A percentile compares a stretch with the other conserved stretches of the same genome.
Conservation (phyloP, 345 rosid genomes). For the Populus alba region DNA sequence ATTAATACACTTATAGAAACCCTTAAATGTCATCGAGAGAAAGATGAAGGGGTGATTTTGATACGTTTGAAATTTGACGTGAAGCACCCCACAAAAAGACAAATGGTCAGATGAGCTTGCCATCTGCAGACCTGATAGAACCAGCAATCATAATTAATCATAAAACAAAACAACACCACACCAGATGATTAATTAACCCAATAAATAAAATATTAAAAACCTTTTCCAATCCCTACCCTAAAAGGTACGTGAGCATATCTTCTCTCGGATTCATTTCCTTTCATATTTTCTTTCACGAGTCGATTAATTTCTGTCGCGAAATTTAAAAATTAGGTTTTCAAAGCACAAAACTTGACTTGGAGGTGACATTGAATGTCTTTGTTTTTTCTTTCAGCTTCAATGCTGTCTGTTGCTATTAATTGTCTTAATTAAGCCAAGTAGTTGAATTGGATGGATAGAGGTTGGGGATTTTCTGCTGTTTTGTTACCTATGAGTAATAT, state of each 20-base stretch:
- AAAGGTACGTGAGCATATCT: constrained; percentile 6
- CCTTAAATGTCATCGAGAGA: not conserved
- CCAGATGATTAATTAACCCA: not conserved
- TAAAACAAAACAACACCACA: not conserved
- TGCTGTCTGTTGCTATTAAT: not conserved
- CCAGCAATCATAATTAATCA: constrained; percentile 19
- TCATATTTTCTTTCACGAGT: not conserved
- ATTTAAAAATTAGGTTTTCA: constrained; percentile 3
- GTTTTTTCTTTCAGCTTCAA: not conserved
- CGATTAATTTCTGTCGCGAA: not conserved
- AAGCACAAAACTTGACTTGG: not conserved
- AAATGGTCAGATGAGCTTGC: constrained; percentile 25
- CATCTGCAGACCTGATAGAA: constrained; percentile 34
- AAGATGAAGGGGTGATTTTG: not conserved
- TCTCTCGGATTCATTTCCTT: not conserved
- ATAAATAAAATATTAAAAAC: not conserved
- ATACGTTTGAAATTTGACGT: not conserved
- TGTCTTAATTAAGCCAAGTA: not conserved
- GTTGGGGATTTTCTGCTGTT: not conserved
- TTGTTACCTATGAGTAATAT: not conserved
- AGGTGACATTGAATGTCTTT: not conserved
- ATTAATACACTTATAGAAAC: too few species aligned
- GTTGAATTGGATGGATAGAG: not conserved
- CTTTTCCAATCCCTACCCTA: constrained; percentile 1
- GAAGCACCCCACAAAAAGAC: not conserved